phyloP scores from a whole-genome alignment of 2,329 filamentous ascomycete genomes.

The Rugonectria rugulosa region DNA sequence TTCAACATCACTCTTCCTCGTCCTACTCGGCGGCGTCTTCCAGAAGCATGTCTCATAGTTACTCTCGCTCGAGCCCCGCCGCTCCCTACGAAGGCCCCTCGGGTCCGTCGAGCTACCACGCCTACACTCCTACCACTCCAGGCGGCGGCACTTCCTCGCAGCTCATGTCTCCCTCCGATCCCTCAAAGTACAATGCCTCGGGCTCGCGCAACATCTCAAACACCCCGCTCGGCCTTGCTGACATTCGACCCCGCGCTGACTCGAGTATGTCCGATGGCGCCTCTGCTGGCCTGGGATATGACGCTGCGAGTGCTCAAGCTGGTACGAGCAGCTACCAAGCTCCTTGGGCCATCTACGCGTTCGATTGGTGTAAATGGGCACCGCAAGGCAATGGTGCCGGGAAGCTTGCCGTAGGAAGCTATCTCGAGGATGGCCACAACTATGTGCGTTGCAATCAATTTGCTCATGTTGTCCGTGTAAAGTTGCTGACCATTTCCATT shows the following conservation, averaged over 20 bases:
- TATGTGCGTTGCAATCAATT: slow-evolving; percentile 67
- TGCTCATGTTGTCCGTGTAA: background rate
- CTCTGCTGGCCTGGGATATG: slow-evolving; percentile 68
- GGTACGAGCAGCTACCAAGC: slow-evolving; percentile 92
- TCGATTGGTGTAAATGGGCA: slow-evolving; percentile 99
- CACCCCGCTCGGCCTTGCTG: slow-evolving; percentile 88
- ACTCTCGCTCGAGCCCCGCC: slow-evolving; percentile 86
- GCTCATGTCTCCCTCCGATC: slow-evolving; percentile 66
- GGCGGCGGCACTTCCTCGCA: slow-evolving; percentile 65
- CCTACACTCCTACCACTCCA: slow-evolving; percentile 71
- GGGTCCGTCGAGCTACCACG: slow-evolving; percentile 57
- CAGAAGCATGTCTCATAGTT: slow-evolving; percentile 70
- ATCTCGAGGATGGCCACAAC: slow-evolving; percentile 97
- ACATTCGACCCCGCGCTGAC: slow-evolving; percentile 88
- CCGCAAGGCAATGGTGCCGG: slow-evolving; percentile 81
- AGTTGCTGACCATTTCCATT: slow-evolving; percentile 16
- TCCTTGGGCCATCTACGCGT: slow-evolving; percentile 94
- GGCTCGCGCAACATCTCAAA: slow-evolving; percentile 73
- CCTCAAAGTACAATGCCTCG: slow-evolving; percentile 61
- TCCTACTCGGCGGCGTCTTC: slow-evolving; percentile 67
- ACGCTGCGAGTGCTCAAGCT: slow-evolving; percentile 69
- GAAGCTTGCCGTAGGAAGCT: slow-evolving; percentile 94
- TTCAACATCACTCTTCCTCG: slow-evolving; percentile 57
- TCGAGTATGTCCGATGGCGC: slow-evolving; percentile 78
- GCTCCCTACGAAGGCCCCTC: slow-evolving; percentile 62